Conservation (phyloP, 2,329 filamentous ascomycete species). For the Sarocladium strictum region DNA sequence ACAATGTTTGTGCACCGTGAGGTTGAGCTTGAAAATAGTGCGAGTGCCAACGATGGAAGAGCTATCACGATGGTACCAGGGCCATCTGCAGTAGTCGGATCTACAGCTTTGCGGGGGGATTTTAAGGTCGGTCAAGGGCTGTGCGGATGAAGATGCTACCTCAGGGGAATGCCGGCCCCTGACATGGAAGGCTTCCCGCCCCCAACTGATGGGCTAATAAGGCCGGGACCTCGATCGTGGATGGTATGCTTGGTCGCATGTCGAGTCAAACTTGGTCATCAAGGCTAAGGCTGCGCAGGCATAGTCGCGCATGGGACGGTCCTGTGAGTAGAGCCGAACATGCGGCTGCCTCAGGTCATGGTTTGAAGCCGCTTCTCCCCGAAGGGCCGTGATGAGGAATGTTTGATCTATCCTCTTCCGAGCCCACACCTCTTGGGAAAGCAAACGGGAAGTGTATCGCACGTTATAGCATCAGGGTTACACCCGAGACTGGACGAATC, state of each 20-base stretch:
- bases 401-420: too few species aligned
- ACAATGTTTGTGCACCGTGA: too few species aligned
- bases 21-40: background rate
- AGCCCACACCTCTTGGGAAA: too few species aligned
- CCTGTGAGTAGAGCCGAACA: too few species aligned
- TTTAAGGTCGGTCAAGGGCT: conserved; percentile 7
- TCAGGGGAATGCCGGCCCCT: conserved; percentile 7
- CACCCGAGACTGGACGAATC: conserved; percentile 4
- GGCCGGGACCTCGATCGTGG: background rate
- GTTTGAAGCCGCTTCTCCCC: too few species aligned
- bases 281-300: too few species aligned
- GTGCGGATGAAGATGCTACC: conserved; percentile 7
- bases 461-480: background rate
- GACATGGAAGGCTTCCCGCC: background rate
- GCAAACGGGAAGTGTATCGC: too few species aligned
- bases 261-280: too few species aligned
- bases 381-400: too few species aligned
- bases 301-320: too few species aligned
- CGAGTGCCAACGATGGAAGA: background rate
- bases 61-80: background rate
- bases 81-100: conserved; percentile 8
- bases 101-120: conserved; percentile 6
- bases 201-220: conserved; percentile 2
- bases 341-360: too few species aligned
- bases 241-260: background rate